A percentile compares a stretch with the other conserved stretches of the same genome.
Conservation (phyloP, 2,329 filamentous ascomycete species). For the Coniochaeta sp. region DNA sequence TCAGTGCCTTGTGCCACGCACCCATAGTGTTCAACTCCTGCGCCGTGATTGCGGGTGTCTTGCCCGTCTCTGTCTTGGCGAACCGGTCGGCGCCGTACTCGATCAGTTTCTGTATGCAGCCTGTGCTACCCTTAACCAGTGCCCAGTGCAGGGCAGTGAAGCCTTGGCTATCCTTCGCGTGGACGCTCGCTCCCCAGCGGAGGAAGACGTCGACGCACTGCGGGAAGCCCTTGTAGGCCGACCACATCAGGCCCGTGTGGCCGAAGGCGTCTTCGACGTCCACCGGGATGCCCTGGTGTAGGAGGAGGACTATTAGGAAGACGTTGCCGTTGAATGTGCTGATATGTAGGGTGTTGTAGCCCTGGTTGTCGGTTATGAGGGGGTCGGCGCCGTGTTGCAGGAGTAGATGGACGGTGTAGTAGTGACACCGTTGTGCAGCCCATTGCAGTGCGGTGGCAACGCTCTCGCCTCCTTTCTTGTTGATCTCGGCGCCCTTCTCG, state of each 20-base stretch:
- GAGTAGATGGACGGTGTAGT: conserved; percentile 91
- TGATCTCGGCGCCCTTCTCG: conserved; percentile 77
- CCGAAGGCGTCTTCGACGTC: conserved; percentile 85
- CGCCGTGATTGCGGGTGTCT: conserved; percentile 81
- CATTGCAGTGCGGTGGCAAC: conserved; percentile 91
- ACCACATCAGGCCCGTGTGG: conserved; percentile 97
- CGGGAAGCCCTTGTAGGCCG: conserved; percentile 93
- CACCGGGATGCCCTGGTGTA: conserved; percentile 93
- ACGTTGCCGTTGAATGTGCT: conserved; percentile 97
- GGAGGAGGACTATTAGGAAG: conserved; percentile 76
- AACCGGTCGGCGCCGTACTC: conserved; percentile 95
- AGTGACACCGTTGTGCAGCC: conserved; percentile 94
- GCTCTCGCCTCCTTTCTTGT: conserved; percentile 91
- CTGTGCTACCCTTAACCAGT: conserved; percentile 82
- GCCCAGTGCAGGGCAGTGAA: conserved; percentile 97
- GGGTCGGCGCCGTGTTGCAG: conserved; percentile 89
- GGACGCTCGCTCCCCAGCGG: conserved; percentile 91
- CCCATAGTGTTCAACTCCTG: conserved; percentile 80
- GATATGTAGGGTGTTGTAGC: conserved; percentile 96
- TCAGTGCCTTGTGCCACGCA: conserved; percentile 76
- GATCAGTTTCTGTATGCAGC: conserved; percentile 86
- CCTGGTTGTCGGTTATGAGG: conserved; percentile 85
- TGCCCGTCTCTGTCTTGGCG: conserved; percentile 80
- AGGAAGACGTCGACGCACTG: conserved; percentile 87
- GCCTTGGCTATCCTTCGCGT: conserved; percentile 82